These are phyloP conservation scores for Penicillium sumatraense DNA, from an alignment of 2,329 filamentous ascomycete species.

Conservation along the genomic window DNA sequence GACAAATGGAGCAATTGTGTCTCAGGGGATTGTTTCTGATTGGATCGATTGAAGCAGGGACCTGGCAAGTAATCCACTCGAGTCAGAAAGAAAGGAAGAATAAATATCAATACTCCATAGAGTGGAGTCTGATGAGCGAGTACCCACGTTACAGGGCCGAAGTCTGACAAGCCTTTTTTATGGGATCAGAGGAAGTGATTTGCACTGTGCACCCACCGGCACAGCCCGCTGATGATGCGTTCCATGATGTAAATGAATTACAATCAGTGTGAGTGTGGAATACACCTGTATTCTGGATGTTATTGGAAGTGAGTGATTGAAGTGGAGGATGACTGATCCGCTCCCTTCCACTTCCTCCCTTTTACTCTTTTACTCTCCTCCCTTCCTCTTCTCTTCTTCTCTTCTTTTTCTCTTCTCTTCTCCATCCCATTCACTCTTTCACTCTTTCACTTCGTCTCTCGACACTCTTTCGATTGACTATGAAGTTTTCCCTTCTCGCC, in stretches of 20 bases:
- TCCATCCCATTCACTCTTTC: conserved; percentile 7
- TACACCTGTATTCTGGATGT: too few relatives aligned
- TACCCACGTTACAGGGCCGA: conserved; percentile 1
- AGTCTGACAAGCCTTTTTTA: conserved; percentile 12
- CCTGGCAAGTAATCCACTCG: background rate
- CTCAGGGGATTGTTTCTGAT: background rate
- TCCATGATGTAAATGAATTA: conserved; percentile 1
- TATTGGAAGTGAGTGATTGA: background rate
- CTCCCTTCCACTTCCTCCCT: background rate
- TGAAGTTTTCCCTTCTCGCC: conserved; percentile 60
- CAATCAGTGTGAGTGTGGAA: too few relatives aligned
- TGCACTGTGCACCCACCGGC: conserved; percentile 16
- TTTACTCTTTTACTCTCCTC: background rate
- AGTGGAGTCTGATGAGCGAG: conserved; percentile 2
- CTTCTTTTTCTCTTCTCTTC: background rate
- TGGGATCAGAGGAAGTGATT: conserved; percentile 11
- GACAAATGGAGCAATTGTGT: background rate
- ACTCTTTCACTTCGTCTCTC: conserved; percentile 13
- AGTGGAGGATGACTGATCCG: background rate
- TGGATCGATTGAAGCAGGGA: conserved; percentile 1
- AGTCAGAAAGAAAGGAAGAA: conserved; percentile 7
- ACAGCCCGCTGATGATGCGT: conserved; percentile 29
- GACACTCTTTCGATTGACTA: conserved; percentile 35
- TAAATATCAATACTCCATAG: background rate
- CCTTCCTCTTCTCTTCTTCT: background rate